Conservation (phyloP, 441 rosid species). For the Monsonia emarginata region DNA sequence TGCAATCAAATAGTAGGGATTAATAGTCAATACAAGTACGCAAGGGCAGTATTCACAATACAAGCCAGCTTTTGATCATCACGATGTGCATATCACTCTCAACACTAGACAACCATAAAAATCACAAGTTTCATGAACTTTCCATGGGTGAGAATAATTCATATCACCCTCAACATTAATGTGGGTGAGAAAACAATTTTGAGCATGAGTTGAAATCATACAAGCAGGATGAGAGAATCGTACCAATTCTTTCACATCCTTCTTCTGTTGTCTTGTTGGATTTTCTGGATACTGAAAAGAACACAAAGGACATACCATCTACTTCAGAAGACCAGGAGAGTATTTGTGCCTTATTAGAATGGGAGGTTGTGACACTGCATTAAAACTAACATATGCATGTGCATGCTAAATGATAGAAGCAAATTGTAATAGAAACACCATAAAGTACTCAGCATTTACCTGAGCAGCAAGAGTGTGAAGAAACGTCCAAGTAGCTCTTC, state of each 20-base stretch:
- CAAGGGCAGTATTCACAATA: background rate
- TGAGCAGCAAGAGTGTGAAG: slow-evolving; percentile 91
- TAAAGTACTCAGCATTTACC: slow-evolving; percentile 29
- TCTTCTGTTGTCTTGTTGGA: slow-evolving; percentile 87
- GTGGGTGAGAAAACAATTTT: background rate
- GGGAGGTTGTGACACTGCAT: background rate
- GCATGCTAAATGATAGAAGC: background rate
- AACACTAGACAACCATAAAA: background rate
- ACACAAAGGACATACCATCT: background rate
- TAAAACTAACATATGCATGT: background rate
- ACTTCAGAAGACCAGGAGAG: background rate
- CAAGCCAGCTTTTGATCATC: background rate
- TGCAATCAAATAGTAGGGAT: slow-evolving; percentile 11
- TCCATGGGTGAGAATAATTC: no score
- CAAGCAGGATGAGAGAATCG: slow-evolving; percentile 10
- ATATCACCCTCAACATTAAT: background rate
- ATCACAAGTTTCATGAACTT: no score
- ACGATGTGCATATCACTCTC: background rate
- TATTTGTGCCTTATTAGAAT: background rate
- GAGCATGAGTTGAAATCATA: background rate
- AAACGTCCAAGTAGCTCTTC: slow-evolving; percentile 91
- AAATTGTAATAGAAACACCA: background rate
- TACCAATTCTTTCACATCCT: slow-evolving; percentile 87
- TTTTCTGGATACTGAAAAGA: slow-evolving; percentile 75
- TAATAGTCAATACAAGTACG: background rate